Evolutionary conservation across 352 stramenopile species (phyloP), one percentile per base, ranked within the genome.

Genomic region (Globisporangium middletonii): DNA sequence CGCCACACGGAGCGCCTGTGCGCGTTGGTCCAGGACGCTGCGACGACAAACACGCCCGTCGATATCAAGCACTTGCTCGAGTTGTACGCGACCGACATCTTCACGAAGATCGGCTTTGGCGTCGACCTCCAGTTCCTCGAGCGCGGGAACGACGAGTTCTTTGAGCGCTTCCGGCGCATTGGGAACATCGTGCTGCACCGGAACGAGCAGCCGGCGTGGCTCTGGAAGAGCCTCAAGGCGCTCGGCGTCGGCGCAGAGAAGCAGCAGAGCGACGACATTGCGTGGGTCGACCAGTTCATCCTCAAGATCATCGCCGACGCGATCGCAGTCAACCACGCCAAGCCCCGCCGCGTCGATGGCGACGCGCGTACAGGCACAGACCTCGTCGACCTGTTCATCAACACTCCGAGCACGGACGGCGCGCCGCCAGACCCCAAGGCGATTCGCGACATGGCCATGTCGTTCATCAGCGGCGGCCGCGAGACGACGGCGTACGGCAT

Each of bases 401-500:
- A 60, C n/a, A 33, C 6, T 23, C 46, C 30, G 38, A 51, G 47
- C 15, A 15, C 9, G 0, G 49, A 53, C 28, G 11, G 35, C n/a
- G 30, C 50, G 9, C 30, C 23, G n/a, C 12, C 28, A 1, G 38
- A 27, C 26, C 41, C 18, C 4, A 27, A 52, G 12, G 57, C 26
- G 27, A 59, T 96, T 27, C 57, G 72, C 1, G 79, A 92, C 45
- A 71, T 96, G 33, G 64, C 83, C 12, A 69, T 95, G 4, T 72
- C 71, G 5, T 83, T 95, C 45, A 60, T 96, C 12, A 57, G 88
- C 35, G 86, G 75, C 7, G 87, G 82, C 3, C 72, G 81, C 28
- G 81, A 94, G 58, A 95, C 86, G 0, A 95, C 87, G 0, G 77
- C 83, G 0, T 73, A 64, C 57, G 82, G 79, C 28, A 55, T 95